phyloP scores from a whole-genome alignment of 768 basidiomycete genomes.

The Hirschioporus abietinus region DNA sequence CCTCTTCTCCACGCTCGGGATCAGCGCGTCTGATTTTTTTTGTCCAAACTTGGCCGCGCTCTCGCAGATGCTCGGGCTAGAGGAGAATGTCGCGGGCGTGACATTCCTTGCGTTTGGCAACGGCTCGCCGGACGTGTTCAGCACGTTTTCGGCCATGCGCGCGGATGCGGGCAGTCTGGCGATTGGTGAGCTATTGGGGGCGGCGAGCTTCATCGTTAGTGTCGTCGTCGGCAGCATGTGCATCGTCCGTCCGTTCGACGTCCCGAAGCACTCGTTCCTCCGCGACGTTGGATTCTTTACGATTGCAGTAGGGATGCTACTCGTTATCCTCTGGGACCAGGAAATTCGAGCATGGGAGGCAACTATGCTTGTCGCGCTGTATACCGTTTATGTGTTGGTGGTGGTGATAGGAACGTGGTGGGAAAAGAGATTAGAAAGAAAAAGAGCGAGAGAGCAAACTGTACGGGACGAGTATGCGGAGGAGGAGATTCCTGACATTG shows the following conservation, averaged over 20 bases:
- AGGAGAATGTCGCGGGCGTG: conserved; percentile 92
- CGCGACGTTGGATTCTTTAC: conserved; percentile 96
- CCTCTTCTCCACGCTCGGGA: conserved; percentile 94
- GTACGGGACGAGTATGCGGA: conserved; percentile 56
- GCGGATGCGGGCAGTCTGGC: conserved; percentile 83
- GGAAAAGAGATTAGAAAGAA: conserved; percentile 49
- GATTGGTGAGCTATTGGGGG: conserved; percentile 92
- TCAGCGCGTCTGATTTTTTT: conserved; percentile 95
- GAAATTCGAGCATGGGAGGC: conserved; percentile 71
- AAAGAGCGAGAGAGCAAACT: conserved; percentile 41
- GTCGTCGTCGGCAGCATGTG: conserved; percentile 98
- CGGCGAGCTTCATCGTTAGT: conserved; percentile 92
- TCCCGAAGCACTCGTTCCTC: conserved; percentile 73
- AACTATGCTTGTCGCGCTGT: conserved; percentile 60
- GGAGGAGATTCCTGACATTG: conserved; percentile 32
- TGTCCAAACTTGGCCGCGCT: conserved; percentile 93
- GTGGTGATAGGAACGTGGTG: conserved; percentile 81
- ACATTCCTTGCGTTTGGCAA: conserved; percentile 98
- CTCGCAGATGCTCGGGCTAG: conserved; percentile 76
- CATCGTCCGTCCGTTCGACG: conserved; percentile 91
- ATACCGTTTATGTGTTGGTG: conserved; percentile 67
- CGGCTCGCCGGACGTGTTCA: conserved; percentile 94
- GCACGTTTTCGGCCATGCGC: conserved; percentile 91
- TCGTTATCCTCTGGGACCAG: conserved; percentile 75
- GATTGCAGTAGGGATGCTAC: conserved; percentile 68